Conservation (phyloP, 148 eudicot genomes). For the Arctostaphylos glauca region DNA sequence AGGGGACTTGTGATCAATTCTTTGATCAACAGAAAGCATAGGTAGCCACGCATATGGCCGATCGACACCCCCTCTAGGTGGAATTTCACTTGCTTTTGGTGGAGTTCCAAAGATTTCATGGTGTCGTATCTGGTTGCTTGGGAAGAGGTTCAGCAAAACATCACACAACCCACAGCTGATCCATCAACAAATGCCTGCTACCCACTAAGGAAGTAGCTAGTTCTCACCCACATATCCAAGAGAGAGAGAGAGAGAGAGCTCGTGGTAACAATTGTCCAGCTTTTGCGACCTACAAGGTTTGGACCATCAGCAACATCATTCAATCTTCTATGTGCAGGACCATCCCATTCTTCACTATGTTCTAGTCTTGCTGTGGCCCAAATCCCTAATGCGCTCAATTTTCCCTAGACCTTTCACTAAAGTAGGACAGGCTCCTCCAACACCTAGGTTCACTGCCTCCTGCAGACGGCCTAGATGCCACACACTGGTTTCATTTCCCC, state of each 20-base stretch:
- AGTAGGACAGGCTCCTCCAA: not conserved
- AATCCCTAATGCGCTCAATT: not conserved
- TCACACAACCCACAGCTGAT: not conserved
- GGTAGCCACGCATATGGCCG: not conserved
- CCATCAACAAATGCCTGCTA: not conserved
- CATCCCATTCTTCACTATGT: not conserved
- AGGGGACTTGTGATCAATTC: not conserved
- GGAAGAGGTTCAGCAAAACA: not conserved
- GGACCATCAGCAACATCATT: not conserved
- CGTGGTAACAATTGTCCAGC: not conserved
- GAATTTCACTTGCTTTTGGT: not conserved
- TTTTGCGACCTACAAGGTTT: not conserved
- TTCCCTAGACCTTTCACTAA: not conserved
- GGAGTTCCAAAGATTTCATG: not conserved
- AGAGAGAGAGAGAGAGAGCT: not conserved
- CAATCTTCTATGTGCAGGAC: not conserved
- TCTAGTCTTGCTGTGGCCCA: not conserved
- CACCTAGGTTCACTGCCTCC: not conserved
- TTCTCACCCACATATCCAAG: not conserved
- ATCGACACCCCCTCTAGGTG: not conserved
- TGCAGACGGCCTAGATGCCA: not conserved
- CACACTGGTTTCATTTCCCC: not conserved
- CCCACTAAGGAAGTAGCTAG: not conserved
- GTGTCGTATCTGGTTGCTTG: not conserved
- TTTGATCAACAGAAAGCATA: not conserved